Base-by-base conservation (phyloP, 2,329 filamentous ascomycete species). In the Aureobasidium sp. region DNA sequence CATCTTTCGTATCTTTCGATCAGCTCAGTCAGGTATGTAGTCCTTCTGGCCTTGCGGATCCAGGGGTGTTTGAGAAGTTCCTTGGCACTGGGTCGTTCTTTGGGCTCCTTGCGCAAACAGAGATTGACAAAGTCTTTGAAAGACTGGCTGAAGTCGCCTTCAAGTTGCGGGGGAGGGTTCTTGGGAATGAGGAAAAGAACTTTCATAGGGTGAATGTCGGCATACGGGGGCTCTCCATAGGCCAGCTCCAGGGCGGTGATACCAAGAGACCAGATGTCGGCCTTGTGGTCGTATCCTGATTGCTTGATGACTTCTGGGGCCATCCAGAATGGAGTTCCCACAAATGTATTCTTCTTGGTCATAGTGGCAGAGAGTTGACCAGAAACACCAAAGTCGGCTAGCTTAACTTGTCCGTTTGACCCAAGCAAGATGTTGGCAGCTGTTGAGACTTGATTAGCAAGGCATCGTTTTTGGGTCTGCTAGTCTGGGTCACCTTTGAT, bases 311-410 rank as follows among this genome's bases (percentile, higher is more conserved):
- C 93, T 76, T 99, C 93, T 11, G 93, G 93, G 3, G 94, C 93
- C 93, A 99, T 99, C 94, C 94, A 99, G 73, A 97, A 99, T 1
- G 94, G 93, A 0, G 93, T 97, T 37, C 94, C 94, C 36, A 99
- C 93, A 74, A 97, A 99, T 0, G 93, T 97, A 73, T 97, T 97
- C 79, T 97, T 97, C 81, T 97, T 97, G 65, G 93, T 97, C 92
- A 97, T 97, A 53, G 93, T 99, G 7, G 93, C 93, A 10, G 93
- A 95, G 27, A 97, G 82, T 76, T 97, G 94, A 30, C 93, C 93
- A 1, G 93, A 97, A 7, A 99, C 94, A 62, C 93, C 93, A 77
- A 99, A 99, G 73, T 99, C 93, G 14, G 93, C 93, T 61, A 97
- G 81, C 75, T 99, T 99, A 68, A 99, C 93, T 77, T 97, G 94